Base-by-base conservation (phyloP, 768 basidiomycete species). In the Grammothele lineata region DNA sequence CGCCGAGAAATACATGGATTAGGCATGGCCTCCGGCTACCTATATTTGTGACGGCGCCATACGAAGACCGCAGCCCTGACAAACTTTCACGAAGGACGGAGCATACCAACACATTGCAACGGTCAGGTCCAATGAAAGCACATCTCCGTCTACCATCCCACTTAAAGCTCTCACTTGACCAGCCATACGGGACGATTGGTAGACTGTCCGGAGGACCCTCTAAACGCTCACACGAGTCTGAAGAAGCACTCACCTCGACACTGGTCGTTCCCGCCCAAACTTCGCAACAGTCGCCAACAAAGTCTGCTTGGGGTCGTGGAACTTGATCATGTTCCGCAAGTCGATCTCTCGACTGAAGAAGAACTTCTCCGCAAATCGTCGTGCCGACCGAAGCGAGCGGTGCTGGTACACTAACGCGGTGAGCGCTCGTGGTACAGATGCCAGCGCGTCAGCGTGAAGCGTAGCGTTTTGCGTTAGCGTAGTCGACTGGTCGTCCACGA, bases 391-490 rank as follows among this genome's bases (percentile, higher is more conserved):
- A 37, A 99, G 78, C 19, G 92, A 95, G 55, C 84, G 79, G 59
- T 89, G 79, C 63, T 92, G 86, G 69, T 92, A 95, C 47, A 97
- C 78, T 44, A 95, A 75, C 9, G 88, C 95, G 18, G 90, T 85
- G 46, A 98, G 71, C 36, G 95, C 81, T 39, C 92, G 80, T 9
- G 93, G 85, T 61, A 92, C 81, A 37, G 87, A 87, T 26, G 92
- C 84, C 43, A 97, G 78, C 37, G 93, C 94, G 61, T 93, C 92
- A n/a, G 83, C 74, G 59, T 87, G 87, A 33, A 87, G 70, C 18
- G 87, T 66, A 3, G 78, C 71, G 7, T 77, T 73, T 34, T 66
- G 66, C 21, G 68, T 66, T 6, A 67, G 67, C 22, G 76, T 73
- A 47, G 69, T 62, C n/a, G 74, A 73, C 82, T 46, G 37, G 22